Conservation (phyloP, 495 filamentous ascomycete species). For the Aspergillus asperescens region DNA sequence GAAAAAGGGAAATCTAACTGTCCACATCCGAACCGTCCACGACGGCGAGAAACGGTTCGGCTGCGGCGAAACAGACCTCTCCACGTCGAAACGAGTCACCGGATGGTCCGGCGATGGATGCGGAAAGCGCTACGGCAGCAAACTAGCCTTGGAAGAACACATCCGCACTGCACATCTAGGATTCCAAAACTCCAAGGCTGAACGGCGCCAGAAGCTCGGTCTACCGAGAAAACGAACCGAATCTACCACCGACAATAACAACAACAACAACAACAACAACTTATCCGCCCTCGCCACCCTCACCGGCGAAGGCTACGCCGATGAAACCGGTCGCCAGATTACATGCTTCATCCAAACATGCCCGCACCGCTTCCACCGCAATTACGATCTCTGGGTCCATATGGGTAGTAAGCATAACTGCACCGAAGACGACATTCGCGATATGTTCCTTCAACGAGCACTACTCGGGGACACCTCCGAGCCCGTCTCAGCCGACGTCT, state of each 20-base stretch:
- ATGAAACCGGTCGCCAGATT: constrained; percentile 49
- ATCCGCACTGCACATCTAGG: constrained; percentile 70
- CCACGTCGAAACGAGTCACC: constrained; percentile 48
- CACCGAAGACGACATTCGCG: constrained; percentile 46
- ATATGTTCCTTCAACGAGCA: constrained; percentile 41
- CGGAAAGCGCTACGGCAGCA: constrained; percentile 60
- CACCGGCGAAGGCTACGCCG: constrained; percentile 54
- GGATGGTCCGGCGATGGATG: constrained; percentile 69
- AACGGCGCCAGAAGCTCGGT: constrained; percentile 37
- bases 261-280: constrained; percentile 7
- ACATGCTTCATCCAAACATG: constrained; percentile 53
- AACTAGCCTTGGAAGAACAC: constrained; percentile 74
- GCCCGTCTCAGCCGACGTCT: constrained; percentile 24
- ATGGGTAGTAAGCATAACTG: constrained; percentile 50
- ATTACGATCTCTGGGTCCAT: constrained; percentile 65
- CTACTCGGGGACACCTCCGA: constrained; percentile 30
- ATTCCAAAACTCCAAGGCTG: constrained; percentile 41
- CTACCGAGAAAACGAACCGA: constrained; percentile 25
- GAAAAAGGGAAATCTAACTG: constrained; percentile 69
- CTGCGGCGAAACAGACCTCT: constrained; percentile 65
- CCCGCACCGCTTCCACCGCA: constrained; percentile 55
- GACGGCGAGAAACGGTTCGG: constrained; percentile 59
- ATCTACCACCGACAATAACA: too few relatives aligned
- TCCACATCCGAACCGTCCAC: constrained; percentile 73
- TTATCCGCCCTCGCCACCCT: constrained; percentile 44